Percentiles rank a stretch among this genome's conserved stretches.
phyloP scores from a whole-genome alignment of 2,329 filamentous ascomycete genomes.

The Claviceps sorghi region DNA sequence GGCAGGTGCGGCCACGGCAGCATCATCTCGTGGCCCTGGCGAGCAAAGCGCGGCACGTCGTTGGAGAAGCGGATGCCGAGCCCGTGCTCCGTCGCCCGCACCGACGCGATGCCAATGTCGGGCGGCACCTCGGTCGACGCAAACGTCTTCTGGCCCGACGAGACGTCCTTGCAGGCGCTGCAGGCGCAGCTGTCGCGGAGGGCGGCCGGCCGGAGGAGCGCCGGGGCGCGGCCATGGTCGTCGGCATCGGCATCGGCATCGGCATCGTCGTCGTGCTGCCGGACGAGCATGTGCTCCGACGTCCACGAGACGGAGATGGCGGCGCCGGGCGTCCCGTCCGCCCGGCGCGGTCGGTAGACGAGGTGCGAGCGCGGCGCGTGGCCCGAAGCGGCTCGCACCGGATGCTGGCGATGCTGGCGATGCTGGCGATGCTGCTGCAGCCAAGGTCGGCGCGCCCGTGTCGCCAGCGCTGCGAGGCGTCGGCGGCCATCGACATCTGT shows the following conservation, averaged over 20 bases:
- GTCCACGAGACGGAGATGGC: constrained; percentile 14
- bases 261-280: not conserved
- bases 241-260: too few relatives aligned
- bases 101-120: constrained; percentile 17
- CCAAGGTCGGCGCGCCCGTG: too few relatives aligned
- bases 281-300: constrained; percentile 14
- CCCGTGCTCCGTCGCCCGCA: constrained; percentile 19
- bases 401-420: not conserved
- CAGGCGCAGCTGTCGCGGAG: constrained; percentile 44
- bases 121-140: constrained; percentile 26
- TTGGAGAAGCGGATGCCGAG: constrained; percentile 46
- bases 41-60: constrained; percentile 24
- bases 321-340: not conserved
- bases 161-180: constrained; percentile 34
- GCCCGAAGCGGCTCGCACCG: too few relatives aligned
- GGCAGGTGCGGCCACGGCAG: constrained; percentile 24
- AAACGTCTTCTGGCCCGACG: constrained; percentile 46
- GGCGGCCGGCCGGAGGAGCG: constrained; percentile 10
- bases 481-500: not conserved
- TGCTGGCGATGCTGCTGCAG: not conserved
- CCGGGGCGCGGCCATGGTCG: not conserved
- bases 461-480: not conserved
- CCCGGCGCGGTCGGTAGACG: constrained; percentile 3
- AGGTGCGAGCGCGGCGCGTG: constrained; percentile 8
- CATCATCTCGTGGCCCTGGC: constrained; percentile 17